Conservation (phyloP, 73 alveolate genomes). For the Paraurostyla sp. region DNA sequence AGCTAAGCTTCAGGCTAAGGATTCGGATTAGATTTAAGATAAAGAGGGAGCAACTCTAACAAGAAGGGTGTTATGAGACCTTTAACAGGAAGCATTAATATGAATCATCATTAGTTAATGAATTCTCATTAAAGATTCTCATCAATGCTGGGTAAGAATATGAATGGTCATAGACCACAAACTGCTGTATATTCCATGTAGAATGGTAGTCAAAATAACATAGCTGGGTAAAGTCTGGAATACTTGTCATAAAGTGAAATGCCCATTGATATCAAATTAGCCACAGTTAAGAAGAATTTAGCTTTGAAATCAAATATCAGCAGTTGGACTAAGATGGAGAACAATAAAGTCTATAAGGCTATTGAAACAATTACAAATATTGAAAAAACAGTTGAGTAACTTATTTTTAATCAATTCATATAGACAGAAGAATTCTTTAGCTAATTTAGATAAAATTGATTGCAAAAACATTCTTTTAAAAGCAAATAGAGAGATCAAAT, state of each 20-base stretch:
- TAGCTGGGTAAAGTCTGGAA: slow-evolving; percentile 21
- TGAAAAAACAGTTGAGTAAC: slow-evolving; percentile 34
- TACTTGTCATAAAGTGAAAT: slow-evolving; percentile 29
- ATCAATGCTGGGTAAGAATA: background rate
- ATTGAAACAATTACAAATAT: background rate
- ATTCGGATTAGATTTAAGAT: too few relatives aligned
- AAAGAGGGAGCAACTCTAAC: too few relatives aligned
- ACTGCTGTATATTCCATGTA: slow-evolving; percentile 22
- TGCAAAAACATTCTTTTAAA: slow-evolving; percentile 12
- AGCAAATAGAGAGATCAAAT: slow-evolving; percentile 54
- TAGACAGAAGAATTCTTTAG: slow-evolving; percentile 19
- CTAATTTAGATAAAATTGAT: slow-evolving; percentile 22
- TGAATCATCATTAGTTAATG: background rate
- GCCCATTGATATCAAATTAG: slow-evolving; percentile 50
- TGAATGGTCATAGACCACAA: background rate
- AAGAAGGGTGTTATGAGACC: too few relatives aligned
- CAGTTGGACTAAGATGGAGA: background rate
- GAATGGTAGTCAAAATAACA: slow-evolving; percentile 15
- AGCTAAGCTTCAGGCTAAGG: too few relatives aligned
- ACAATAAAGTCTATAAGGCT: background rate
- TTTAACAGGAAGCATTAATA: background rate
- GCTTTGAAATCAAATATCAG: background rate
- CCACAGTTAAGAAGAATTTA: slow-evolving; percentile 27
- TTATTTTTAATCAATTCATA: background rate
- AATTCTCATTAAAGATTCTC: background rate